Conservation (phyloP, 2,329 filamentous ascomycete genomes). For the Colletotrichum sp. region DNA sequence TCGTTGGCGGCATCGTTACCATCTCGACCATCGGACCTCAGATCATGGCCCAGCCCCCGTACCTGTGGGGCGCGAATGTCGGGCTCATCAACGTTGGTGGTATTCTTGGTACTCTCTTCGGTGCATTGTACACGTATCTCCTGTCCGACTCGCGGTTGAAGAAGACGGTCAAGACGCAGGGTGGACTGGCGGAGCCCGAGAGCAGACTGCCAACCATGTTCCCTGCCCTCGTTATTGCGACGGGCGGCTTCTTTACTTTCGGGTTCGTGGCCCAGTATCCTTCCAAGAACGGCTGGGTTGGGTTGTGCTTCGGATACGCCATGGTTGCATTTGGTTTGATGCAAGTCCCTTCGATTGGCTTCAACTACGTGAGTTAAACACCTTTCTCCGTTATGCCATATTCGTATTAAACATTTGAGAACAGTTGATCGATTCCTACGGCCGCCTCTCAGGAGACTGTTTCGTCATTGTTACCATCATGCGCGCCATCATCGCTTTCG, state of each 20-base stretch:
- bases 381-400: background rate
- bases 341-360: slow-evolving; percentile 43
- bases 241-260: slow-evolving; percentile 38
- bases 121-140: slow-evolving; percentile 30
- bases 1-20: slow-evolving; percentile 39
- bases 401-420: background rate
- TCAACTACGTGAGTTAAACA: slow-evolving; percentile 39
- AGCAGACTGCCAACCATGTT: slow-evolving; percentile 34
- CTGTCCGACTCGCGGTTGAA: slow-evolving; percentile 29
- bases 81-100: slow-evolving; percentile 40
- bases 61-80: slow-evolving; percentile 36
- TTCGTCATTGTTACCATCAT: slow-evolving; percentile 58
- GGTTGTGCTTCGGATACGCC: slow-evolving; percentile 35
- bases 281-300: slow-evolving; percentile 34
- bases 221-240: slow-evolving; percentile 32
- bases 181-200: slow-evolving; percentile 38
- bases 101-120: slow-evolving; percentile 33
- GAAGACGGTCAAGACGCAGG: slow-evolving; percentile 23
- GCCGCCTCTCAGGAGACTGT: slow-evolving; percentile 51
- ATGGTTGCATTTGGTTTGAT: slow-evolving; percentile 43
- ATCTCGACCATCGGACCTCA: slow-evolving; percentile 39
- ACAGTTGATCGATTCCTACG: slow-evolving; percentile 58
- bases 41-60: slow-evolving; percentile 33
- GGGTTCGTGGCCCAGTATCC: slow-evolving; percentile 41
- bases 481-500: slow-evolving; percentile 54